Evolutionary conservation across 208 protist genomes (phyloP).

Genomic region (Acanthamoeba triangularis): DNA sequence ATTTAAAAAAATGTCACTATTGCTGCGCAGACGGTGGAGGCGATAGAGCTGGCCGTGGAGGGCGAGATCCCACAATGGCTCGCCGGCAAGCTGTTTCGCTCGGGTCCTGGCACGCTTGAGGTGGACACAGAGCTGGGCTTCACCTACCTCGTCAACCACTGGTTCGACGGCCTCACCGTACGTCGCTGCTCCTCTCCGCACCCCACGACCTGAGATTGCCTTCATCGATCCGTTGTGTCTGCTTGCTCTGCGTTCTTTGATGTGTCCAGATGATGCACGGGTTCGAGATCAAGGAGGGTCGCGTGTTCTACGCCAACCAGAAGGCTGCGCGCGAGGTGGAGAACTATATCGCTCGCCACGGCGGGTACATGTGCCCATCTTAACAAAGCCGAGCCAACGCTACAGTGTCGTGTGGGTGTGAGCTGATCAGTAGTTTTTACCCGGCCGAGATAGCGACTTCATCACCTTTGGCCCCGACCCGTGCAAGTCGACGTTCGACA

Average conservation of each 20-base stretch:
- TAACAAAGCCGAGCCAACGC: not conserved
- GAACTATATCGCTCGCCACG: conserved; percentile 25
- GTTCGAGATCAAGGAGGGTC: conserved; percentile 50
- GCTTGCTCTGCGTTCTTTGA: no score
- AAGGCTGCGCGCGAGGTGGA: conserved; percentile 40
- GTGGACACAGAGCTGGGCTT: not conserved
- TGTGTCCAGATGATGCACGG: conserved; percentile 21
- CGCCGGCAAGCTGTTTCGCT: conserved; percentile 4
- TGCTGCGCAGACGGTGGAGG: conserved; percentile 4
- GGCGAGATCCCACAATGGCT: conserved; percentile 23
- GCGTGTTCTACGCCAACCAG: conserved; percentile 36
- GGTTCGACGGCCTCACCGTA: conserved; percentile 42
- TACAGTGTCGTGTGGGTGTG: not conserved
- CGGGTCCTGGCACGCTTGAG: conserved; percentile 25
- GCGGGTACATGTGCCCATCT: conserved; percentile 5
- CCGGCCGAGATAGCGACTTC: not conserved
- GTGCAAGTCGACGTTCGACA: conserved; percentile 38
- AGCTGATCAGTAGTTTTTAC: no score
- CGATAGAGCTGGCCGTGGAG: not conserved
- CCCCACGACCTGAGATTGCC: not conserved
- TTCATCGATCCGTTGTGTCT: not conserved
- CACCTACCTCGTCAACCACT: conserved; percentile 48
- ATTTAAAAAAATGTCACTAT: not conserved
- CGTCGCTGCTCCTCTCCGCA: not conserved
- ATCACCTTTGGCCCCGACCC: conserved; percentile 24